Percentiles rank a stretch among this genome's conserved stretches.
Evolutionary conservation across 148 eudicot species (phyloP).

Genomic region (Simmondsia chinensis): DNA sequence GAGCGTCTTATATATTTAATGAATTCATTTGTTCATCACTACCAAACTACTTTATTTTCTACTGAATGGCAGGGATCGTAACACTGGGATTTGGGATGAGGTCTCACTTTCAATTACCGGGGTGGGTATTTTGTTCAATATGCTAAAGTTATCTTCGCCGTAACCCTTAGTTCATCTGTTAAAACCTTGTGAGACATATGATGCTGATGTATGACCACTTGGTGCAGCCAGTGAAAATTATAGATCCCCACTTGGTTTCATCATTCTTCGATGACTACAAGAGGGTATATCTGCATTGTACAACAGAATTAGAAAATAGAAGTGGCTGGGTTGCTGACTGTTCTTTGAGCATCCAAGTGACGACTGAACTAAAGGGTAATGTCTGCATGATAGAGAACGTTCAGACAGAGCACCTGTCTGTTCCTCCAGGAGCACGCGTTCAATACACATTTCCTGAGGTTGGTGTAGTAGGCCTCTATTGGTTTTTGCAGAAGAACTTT

Average conservation of each 20-base stretch:
- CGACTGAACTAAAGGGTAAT: constrained; percentile 62
- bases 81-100: constrained; percentile 99
- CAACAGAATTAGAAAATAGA: constrained; percentile 68
- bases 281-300: constrained; percentile 74
- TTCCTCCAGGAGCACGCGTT: constrained; percentile 64
- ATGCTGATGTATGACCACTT: constrained; percentile 12
- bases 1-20: not conserved
- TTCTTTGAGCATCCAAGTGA: constrained; percentile 68
- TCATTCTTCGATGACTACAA: constrained; percentile 75
- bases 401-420: constrained; percentile 54
- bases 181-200: constrained; percentile 1
- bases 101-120: constrained; percentile 80
- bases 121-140: constrained; percentile 39
- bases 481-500: not conserved
- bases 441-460: constrained; percentile 83
- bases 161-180: too few species aligned
- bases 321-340: constrained; percentile 65
- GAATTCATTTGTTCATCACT: not conserved
- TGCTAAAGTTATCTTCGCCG: not conserved
- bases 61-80: constrained; percentile 70
- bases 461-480: constrained; percentile 12
- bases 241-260: constrained; percentile 95
- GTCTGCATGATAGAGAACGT: constrained; percentile 64
- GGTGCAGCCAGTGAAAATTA: constrained; percentile 88
- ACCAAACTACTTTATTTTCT: constrained; percentile 2